Percentiles rank a stretch among this genome's conserved stretches.
These are phyloP conservation scores for Gastrolobium villosum DNA, from an alignment of 306 rosid genomes.

Conservation along the genomic window DNA sequence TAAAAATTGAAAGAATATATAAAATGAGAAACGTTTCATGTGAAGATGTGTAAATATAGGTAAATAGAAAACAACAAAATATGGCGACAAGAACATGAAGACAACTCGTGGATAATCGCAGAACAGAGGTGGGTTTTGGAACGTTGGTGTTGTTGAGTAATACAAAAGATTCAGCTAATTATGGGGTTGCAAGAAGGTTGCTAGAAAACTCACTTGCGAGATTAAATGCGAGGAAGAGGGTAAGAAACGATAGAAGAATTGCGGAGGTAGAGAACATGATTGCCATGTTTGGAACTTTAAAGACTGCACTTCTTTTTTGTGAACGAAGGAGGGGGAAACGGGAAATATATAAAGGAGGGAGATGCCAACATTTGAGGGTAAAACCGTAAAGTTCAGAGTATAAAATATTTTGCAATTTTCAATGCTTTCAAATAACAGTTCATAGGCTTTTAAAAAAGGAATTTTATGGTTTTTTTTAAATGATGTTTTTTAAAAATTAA, in stretches of 20 bases:
- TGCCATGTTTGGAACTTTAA: conserved; percentile 59
- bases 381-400: conserved; percentile 39
- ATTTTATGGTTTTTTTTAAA: no score
- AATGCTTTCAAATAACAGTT: no score
- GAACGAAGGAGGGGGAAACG: background rate
- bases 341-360: conserved; percentile 41
- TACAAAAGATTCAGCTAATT: background rate
- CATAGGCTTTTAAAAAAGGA: no score
- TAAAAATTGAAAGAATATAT: background rate
- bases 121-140: no score
- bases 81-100: no score
- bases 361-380: conserved; percentile 38
- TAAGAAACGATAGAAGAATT: conserved; percentile 31
- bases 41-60: background rate
- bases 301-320: conserved; percentile 31
- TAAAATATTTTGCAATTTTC: no score
- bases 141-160: no score
- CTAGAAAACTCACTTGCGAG: conserved; percentile 61
- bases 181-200: background rate
- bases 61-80: no score
- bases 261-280: conserved; percentile 34
- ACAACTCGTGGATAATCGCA: no score
- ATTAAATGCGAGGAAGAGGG: conserved; percentile 48
- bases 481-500: no score
- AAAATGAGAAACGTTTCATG: background rate